Evolutionary conservation across 371 early-diverging fungal genomes (phyloP), one percentile per base, ranked within the genome.

Genomic region (Actinomortierella wolfii): DNA sequence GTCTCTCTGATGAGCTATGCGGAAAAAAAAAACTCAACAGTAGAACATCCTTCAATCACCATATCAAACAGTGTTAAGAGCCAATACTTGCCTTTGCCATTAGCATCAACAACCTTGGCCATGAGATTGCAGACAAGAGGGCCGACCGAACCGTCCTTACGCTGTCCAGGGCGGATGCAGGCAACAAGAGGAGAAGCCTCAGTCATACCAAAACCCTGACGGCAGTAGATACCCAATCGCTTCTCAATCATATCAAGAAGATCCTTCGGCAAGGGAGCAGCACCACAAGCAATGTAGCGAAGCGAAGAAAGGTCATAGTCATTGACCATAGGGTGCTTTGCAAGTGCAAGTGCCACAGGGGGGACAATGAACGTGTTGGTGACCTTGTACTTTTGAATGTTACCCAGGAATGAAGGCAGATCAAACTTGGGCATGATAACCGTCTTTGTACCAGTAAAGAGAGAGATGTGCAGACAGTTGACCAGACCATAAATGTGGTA

Each of bases 401-500:
- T 64, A 39, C 71, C 63, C 50, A 93, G 83, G 56, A 87, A 85
- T 7, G 61, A 39, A 21, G 39, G 74, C 51, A 81, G 65, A 45
- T 88, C 85, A 56, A 89, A 93, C 69, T 85, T 83, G 45, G 82
- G 79, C 73, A 90, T 63, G 45, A 89, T 67, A 17, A 88, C 69
- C 13, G 64, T 51, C 44, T 51, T 70, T 50, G 69, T 47, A 25
- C 78, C 73, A 50, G 61, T 52, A 54, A 79, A 55, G 41, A 65
- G 57, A 13, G 75, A 65, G 48, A 76, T 78, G 50, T 77, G 74
- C 40, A 81, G 58, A 58, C 65, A 42, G 68, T 68, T 64, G 60
- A 73, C 61, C n/a, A 88, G 76, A n/a, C 89, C 93, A 67, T 92
- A 94, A 50, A 92, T 87, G 61, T 94, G 95, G 70, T 84, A 94